A percentile compares a stretch with the other conserved stretches of the same genome.
Conservation (phyloP, 148 eudicot genomes). For the Rhododendron molle region DNA sequence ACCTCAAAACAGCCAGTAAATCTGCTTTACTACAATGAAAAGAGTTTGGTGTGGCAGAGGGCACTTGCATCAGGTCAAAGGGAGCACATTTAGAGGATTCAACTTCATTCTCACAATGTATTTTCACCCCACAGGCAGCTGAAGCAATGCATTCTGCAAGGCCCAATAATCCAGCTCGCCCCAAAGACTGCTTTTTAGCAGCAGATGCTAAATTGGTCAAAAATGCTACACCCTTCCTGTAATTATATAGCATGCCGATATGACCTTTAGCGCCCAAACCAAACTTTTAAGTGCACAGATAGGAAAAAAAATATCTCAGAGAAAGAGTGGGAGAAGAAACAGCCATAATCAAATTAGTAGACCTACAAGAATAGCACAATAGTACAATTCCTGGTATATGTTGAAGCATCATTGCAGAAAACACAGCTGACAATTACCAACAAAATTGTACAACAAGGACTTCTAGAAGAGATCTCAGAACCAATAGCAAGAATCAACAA, state of each 20-base stretch:
- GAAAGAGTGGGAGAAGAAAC: neutral
- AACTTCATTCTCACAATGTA: constrained; percentile 17
- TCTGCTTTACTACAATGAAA: constrained; percentile 32
- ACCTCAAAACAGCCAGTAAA: constrained; percentile 65
- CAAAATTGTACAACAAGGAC: neutral
- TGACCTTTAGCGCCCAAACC: neutral
- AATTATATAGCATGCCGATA: constrained; percentile 10
- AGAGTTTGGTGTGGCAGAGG: constrained; percentile 15
- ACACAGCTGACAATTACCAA: neutral
- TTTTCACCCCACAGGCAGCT: constrained; percentile 29
- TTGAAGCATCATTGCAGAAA: neutral
- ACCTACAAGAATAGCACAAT: neutral
- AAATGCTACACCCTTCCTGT: constrained; percentile 62
- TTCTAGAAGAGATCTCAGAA: neutral
- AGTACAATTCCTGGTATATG: neutral
- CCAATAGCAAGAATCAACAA: neutral
- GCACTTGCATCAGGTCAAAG: constrained; percentile 19
- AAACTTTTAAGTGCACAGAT: neutral
- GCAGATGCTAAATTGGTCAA: constrained; percentile 61
- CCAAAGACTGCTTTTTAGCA: constrained; percentile 58
- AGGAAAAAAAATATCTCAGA: neutral
- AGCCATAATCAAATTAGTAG: neutral
- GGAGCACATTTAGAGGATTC: constrained; percentile 18
- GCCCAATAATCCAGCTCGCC: constrained; percentile 86
- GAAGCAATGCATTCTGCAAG: constrained; percentile 65